Percentiles rank a stretch among this genome's conserved stretches.
These are phyloP conservation scores for Penicillium antarcticum DNA, from an alignment of 495 filamentous ascomycete genomes.

Conservation along the genomic window DNA sequence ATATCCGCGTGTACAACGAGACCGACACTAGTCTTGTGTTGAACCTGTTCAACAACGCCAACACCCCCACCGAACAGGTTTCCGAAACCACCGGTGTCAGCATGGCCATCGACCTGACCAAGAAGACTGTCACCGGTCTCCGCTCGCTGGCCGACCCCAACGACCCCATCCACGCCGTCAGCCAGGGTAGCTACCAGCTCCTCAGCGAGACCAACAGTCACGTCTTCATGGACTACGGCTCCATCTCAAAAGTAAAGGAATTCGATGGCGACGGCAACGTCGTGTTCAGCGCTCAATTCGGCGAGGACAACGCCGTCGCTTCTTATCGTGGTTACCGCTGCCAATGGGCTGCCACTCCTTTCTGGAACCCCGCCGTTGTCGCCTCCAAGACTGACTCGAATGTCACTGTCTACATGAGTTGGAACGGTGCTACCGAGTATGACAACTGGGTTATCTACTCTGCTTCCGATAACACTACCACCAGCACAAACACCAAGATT, in stretches of 20 bases:
- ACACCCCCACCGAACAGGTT: slow-evolving; percentile 24
- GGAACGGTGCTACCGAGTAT: slow-evolving; percentile 43
- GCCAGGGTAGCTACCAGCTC: slow-evolving; percentile 47
- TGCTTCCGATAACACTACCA: slow-evolving; percentile 16
- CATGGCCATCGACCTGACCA: slow-evolving; percentile 36
- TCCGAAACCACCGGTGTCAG: slow-evolving; percentile 35
- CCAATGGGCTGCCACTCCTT: slow-evolving; percentile 39
- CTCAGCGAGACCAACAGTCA: slow-evolving; percentile 36
- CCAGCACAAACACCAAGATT: slow-evolving; percentile 17
- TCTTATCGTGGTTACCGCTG: slow-evolving; percentile 42
- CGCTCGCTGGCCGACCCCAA: slow-evolving; percentile 28
- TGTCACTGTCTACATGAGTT: slow-evolving; percentile 32
- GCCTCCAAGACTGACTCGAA: slow-evolving; percentile 12
- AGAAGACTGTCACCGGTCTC: slow-evolving; percentile 35
- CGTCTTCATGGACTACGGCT: slow-evolving; percentile 47
- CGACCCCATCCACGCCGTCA: slow-evolving; percentile 38
- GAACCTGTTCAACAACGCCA: slow-evolving; percentile 35
- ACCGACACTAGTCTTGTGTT: slow-evolving; percentile 26
- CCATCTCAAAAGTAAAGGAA: slow-evolving; percentile 48
- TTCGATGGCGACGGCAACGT: slow-evolving; percentile 31
- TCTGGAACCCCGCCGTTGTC: slow-evolving; percentile 31
- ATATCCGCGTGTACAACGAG: slow-evolving; percentile 37
- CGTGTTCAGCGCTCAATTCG: slow-evolving; percentile 35
- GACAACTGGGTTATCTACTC: slow-evolving; percentile 36
- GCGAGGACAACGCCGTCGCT: slow-evolving; percentile 33